Conservation (phyloP, 345 rosid genomes). For the Eucalyptus pumila region DNA sequence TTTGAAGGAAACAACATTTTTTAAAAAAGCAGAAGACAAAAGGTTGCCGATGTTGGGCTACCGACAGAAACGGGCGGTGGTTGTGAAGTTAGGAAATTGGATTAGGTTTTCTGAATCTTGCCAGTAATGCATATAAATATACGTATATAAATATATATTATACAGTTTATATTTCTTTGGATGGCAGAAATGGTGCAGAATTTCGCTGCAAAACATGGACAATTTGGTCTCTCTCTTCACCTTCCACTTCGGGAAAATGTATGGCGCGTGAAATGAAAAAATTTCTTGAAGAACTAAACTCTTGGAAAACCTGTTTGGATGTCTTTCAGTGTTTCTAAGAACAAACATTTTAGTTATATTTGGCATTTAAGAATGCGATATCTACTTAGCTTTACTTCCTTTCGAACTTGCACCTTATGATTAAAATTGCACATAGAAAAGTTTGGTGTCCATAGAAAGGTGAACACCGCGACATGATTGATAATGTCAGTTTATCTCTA, state of each 20-base stretch:
- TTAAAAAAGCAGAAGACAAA: background rate
- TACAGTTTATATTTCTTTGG: background rate
- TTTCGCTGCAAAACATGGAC: background rate
- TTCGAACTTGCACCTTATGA: background rate
- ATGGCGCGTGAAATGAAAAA: background rate
- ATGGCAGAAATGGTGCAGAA: background rate
- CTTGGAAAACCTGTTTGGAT: background rate
- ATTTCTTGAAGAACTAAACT: background rate
- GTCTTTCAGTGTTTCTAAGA: no score
- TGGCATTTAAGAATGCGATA: background rate
- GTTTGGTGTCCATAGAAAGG: background rate
- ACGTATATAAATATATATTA: background rate
- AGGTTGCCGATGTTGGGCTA: background rate
- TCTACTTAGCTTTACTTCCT: background rate
- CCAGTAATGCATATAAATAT: background rate
- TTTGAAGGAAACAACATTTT: background rate
- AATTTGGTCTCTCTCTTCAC: background rate
- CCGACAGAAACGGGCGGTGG: background rate
- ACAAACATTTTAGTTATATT: no score
- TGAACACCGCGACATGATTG: accelerated
- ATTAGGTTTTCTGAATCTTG: background rate
- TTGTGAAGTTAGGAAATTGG: background rate
- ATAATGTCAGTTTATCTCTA: background rate
- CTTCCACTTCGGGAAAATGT: background rate
- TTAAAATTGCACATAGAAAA: background rate